Evolutionary conservation across 2,329 filamentous ascomycete genomes (phyloP).

Genomic region (Ceratocystis colombiana): DNA sequence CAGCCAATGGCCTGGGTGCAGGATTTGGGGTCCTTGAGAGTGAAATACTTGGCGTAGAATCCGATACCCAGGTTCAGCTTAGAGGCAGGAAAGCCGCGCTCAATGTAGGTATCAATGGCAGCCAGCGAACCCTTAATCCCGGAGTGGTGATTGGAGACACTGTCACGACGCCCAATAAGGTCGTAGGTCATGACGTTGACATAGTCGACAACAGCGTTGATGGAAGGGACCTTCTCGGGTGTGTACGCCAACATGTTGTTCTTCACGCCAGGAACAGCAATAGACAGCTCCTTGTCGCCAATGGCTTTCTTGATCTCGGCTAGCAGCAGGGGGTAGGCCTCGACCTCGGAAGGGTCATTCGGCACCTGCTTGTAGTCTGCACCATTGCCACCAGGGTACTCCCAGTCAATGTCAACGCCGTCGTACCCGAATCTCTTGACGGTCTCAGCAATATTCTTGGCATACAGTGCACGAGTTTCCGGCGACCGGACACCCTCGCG

Average conservation of each 20-base stretch:
- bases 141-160: slow-evolving; percentile 52
- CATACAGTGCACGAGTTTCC: no score
- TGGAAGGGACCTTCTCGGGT: slow-evolving; percentile 44
- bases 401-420: no score
- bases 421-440: no score
- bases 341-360: no score
- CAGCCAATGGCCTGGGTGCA: slow-evolving; percentile 43
- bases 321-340: no score
- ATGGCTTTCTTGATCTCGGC: slow-evolving; percentile 32
- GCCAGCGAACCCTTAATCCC: slow-evolving; percentile 47
- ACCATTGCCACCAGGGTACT: no score
- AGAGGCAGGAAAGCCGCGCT: slow-evolving; percentile 40
- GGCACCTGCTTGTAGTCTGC: no score
- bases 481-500: no score
- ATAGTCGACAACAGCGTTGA: slow-evolving; percentile 52
- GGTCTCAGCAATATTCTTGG: no score
- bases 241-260: slow-evolving; percentile 60
- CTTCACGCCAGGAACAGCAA: slow-evolving; percentile 55
- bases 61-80: slow-evolving; percentile 54
- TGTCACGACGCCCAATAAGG: slow-evolving; percentile 59
- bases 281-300: slow-evolving; percentile 48
- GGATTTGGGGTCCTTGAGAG: slow-evolving; percentile 36
- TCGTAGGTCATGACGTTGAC: slow-evolving; percentile 63
- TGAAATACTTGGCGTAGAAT: slow-evolving; percentile 59
- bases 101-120: slow-evolving; percentile 50